Base-by-base conservation (phyloP, 306 rosid species). In the Lathyrus tuberosus region DNA sequence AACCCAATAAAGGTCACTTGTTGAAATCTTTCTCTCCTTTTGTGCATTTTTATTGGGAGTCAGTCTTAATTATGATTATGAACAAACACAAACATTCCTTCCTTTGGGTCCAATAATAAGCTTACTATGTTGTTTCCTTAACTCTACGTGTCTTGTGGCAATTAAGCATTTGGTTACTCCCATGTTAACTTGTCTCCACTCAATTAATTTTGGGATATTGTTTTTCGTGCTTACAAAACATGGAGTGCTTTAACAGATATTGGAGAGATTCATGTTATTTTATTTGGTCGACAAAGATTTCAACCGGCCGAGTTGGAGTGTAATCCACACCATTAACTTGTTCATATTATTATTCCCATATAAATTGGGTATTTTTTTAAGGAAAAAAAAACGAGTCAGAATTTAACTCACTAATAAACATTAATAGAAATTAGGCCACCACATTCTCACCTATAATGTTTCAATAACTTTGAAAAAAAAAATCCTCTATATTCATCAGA, bases 1-100 rank as follows among this genome's bases (percentile, higher is more conserved):
- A 73, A 77, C 85, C 85, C 85, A 77, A 81, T 81, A 77, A 81
- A 81, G 82, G 5, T 65, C 28, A n/a, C 76, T 67, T 81, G 65
- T 43, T 44, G 31, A 72, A 53, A 64, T 51, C 62, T 70, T 43
- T 75, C 52, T 72, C 78, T 65, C 73, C 35, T 30, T 79, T 52
- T 49, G 43, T 57, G 64, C 69, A 58, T 3, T 65, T 59, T 63
- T 33, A 62, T 22, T 56, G n/a, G 52, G 9, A 44, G 44, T 67
- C 8, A 14, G 33, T 33, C 22, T 63, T n/a, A 14, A 62, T 18
- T 22, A 11, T 22, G 24, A 62, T 5, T 49, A 16, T 51, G 1
- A 30, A 12, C 49, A 49, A 26, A 60, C 16, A 78, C 78, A 71
- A 70, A 12, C 70, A 78, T 65, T 66, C 63, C 67, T 15, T 51